These are phyloP conservation scores for Xylaria telfairii DNA, from an alignment of 495 filamentous ascomycete genomes.

Conservation along the genomic window DNA sequence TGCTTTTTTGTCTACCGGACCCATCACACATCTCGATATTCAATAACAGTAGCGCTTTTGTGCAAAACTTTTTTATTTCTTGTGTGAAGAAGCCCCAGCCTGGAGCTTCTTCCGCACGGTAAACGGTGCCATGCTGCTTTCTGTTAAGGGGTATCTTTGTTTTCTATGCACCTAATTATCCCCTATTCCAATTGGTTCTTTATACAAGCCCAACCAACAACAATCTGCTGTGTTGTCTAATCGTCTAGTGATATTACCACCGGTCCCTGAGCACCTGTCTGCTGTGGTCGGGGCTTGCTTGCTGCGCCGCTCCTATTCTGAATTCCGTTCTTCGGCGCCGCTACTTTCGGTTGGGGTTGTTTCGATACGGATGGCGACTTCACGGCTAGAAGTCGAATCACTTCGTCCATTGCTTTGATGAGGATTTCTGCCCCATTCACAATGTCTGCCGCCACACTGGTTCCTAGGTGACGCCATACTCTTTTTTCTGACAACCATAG, in stretches of 20 bases:
- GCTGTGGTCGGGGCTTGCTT: slow-evolving; percentile 30
- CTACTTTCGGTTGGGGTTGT: slow-evolving; percentile 30
- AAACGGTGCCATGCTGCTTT: neutral
- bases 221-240: slow-evolving; percentile 20
- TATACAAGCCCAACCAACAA: slow-evolving; percentile 24
- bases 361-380: slow-evolving; percentile 35
- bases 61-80: neutral
- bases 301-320: slow-evolving; percentile 33
- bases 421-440: slow-evolving; percentile 43
- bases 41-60: neutral
- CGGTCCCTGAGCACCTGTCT: neutral
- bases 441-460: slow-evolving; percentile 41
- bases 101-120: neutral
- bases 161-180: slow-evolving; percentile 11
- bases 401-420: slow-evolving; percentile 41
- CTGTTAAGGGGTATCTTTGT: slow-evolving; percentile 19
- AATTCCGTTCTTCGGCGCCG: slow-evolving; percentile 26
- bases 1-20: neutral
- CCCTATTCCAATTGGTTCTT: slow-evolving; percentile 35
- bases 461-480: slow-evolving; percentile 42
- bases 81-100: neutral
- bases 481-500: slow-evolving; percentile 44
- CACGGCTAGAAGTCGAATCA: slow-evolving; percentile 31
- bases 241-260: slow-evolving; percentile 38
- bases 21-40: neutral